phyloP scores from a whole-genome alignment of 176 grass and related monocot species.

The Paspalum vaginatum region DNA sequence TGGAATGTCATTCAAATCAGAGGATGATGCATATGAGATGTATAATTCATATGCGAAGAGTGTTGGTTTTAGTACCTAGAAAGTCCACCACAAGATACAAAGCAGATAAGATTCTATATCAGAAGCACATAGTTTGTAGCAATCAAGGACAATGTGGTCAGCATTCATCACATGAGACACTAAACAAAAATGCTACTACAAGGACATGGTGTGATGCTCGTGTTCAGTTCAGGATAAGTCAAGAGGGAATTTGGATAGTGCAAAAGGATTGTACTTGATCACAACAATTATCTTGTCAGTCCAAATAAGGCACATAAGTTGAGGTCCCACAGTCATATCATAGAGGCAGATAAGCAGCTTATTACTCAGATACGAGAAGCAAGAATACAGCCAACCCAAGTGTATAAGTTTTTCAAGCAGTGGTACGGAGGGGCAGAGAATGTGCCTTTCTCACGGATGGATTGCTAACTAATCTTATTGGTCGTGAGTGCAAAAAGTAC shows the following conservation, averaged over 20 bases:
- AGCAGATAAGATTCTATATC: neutral
- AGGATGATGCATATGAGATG: neutral
- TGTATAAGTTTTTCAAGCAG: neutral
- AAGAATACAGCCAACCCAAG: neutral
- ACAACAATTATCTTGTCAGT: neutral
- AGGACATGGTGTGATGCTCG: neutral
- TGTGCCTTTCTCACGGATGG: neutral
- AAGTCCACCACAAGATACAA: neutral
- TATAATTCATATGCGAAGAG: neutral
- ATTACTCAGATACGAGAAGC: neutral
- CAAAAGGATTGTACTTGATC: neutral
- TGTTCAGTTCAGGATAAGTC: neutral
- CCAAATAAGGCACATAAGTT: neutral
- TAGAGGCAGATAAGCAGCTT: neutral
- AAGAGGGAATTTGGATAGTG: neutral
- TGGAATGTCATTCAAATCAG: neutral
- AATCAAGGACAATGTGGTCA: neutral
- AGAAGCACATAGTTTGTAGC: neutral
- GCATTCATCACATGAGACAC: neutral
- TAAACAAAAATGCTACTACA: neutral
- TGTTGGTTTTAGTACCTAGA: neutral
- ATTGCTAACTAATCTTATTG: neutral
- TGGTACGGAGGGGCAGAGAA: neutral
- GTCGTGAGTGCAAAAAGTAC: neutral
- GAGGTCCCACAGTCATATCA: neutral